These are phyloP conservation scores for Amphirosellinia nigrospora DNA, from an alignment of 495 filamentous ascomycete species.

Conservation along the genomic window DNA sequence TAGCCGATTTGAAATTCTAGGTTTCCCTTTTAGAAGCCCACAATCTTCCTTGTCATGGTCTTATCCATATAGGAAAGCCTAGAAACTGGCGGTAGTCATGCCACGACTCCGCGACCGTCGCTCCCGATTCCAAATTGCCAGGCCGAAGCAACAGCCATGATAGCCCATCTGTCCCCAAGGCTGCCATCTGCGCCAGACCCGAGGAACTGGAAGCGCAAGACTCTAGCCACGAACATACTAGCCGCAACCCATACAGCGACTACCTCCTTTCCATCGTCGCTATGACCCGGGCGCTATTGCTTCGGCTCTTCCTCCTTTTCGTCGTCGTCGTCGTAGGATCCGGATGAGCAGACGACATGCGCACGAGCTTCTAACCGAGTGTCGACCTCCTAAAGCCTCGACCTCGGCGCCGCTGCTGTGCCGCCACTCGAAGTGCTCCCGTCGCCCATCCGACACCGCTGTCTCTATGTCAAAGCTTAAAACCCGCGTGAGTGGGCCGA, in stretches of 20 bases:
- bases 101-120: background rate
- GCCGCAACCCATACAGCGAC: constrained; percentile 35
- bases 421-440: constrained; percentile 42
- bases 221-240: constrained; percentile 29
- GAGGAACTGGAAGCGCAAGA: constrained; percentile 35
- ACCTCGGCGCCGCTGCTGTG: constrained; percentile 33
- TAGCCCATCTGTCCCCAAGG: constrained; percentile 40
- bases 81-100: background rate
- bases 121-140: constrained; percentile 37
- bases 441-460: constrained; percentile 11
- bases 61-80: background rate
- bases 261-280: constrained; percentile 36
- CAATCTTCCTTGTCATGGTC: background rate
- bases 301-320: background rate
- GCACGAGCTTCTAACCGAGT: constrained; percentile 37
- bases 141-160: constrained; percentile 41
- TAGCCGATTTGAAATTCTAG: background rate
- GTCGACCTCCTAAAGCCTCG: constrained; percentile 19
- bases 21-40: background rate
- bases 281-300: background rate
- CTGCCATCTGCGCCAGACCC: constrained; percentile 35
- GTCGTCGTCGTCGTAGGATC: background rate
- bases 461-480: constrained; percentile 35
- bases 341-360: constrained; percentile 10
- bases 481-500: constrained; percentile 14